Evolutionary conservation across 352 stramenopile genomes (phyloP).

Genomic region (Blastocystis sp.): DNA sequence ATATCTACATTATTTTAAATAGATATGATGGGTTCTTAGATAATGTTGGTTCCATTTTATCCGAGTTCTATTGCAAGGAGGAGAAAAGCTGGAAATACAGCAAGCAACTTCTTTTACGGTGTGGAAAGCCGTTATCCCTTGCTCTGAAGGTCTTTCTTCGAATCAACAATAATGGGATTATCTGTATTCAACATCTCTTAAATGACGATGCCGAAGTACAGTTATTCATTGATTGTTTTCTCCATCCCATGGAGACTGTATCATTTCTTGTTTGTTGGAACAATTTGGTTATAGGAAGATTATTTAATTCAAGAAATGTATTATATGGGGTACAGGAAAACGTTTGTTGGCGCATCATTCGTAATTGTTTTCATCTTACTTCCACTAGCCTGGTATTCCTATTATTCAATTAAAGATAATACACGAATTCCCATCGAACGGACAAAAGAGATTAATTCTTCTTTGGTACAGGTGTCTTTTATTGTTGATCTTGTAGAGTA

Average conservation of each 20-base stretch:
- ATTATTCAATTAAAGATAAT: background rate
- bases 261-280: slow-evolving; percentile 23
- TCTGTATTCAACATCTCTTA: slow-evolving; percentile 45
- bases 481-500: background rate
- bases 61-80: slow-evolving; percentile 37
- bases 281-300: background rate
- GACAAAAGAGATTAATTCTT: background rate
- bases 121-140: slow-evolving; percentile 18
- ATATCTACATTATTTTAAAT: background rate
- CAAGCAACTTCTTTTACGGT: background rate
- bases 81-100: slow-evolving; percentile 65
- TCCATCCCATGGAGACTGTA: slow-evolving; percentile 38
- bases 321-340: background rate
- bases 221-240: slow-evolving; percentile 54
- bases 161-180: slow-evolving; percentile 17
- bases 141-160: slow-evolving; percentile 36
- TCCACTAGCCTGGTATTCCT: background rate
- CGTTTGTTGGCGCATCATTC: background rate
- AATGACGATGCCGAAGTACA: slow-evolving; percentile 46
- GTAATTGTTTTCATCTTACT: background rate
- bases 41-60: slow-evolving; percentile 10
- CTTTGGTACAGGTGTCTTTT: background rate
- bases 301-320: background rate
- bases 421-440: background rate
- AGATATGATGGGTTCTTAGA: slow-evolving; percentile 58